Evolutionary conservation across 106 monocot species (phyloP), one percentile per base, ranked within the genome.

Genomic region (Ottelia alismoides): DNA sequence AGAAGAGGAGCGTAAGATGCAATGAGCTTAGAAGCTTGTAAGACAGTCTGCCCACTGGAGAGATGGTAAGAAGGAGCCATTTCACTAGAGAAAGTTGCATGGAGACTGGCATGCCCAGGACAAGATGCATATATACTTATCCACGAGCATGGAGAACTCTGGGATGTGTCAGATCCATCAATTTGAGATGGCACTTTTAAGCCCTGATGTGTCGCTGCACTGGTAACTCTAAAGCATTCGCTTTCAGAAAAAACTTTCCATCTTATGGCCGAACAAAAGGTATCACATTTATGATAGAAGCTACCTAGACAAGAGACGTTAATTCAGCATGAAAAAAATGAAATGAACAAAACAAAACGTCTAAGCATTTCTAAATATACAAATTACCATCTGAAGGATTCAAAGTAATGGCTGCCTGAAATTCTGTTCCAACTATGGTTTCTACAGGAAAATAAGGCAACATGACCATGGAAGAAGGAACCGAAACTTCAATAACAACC

Each of bases 231-330:
- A 59, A 98, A 98, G 31, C 72, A 60, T 60, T 82, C 77, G 27
- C 28, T 75, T 65, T 74, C 79, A 74, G 85, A 79, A 51, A 74
- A 49, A 47, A 98, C 53, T 47, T 74, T 82, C 98, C 98, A 98
- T 31, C 49, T 73, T 7, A 90, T 64, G 35, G 64, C 57, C 31
- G 73, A 67, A 70, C 55, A 70, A 62, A 98, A 82, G 57, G 78
- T 65, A 74, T 98, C 82, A 62, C 98, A 98, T 65, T 60, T 76
- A 47, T 67, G 49, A 46, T 57, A 98, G 58, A 64, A 66, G 10
- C 66, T 44, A 28, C 96, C 96, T 96, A 62, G 11, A 64, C 26
- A 46, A 28, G 10, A 58, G 44, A 10, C 2, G 44, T 20, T 43
- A 43, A 45, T 20, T 25, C 22, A 11, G 45, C 22, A 11, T 23